A percentile compares a stretch with the other conserved stretches of the same genome.
These are phyloP conservation scores for Pulveroboletus sp. DNA, from an alignment of 768 basidiomycete species.

Conservation along the genomic window DNA sequence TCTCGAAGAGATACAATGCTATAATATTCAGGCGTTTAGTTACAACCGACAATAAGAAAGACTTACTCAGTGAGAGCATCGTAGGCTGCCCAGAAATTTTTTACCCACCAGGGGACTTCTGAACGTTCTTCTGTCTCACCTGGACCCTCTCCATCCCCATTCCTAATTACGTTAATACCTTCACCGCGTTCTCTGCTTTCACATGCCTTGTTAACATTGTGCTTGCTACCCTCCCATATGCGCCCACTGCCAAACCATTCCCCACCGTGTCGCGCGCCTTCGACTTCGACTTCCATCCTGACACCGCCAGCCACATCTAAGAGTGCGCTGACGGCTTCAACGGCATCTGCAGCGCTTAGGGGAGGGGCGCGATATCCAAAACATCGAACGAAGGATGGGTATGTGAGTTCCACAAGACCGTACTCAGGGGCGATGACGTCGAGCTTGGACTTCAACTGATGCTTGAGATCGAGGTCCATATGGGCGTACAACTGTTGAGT, in stretches of 20 bases:
- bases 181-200: conserved; percentile 28
- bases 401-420: conserved; percentile 87
- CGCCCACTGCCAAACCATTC: conserved; percentile 92
- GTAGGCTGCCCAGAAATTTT: conserved; percentile 94
- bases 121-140: conserved; percentile 35
- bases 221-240: conserved; percentile 61
- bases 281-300: conserved; percentile 84
- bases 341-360: conserved; percentile 86
- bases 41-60: neutral
- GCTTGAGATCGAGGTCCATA: conserved; percentile 95
- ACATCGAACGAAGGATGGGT: conserved; percentile 89
- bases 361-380: conserved; percentile 88
- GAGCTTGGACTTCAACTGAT: conserved; percentile 71
- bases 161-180: conserved; percentile 25
- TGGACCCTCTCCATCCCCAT: conserved; percentile 20
- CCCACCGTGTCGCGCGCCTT: conserved; percentile 84
- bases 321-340: conserved; percentile 83
- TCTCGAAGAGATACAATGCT: conserved; percentile 71
- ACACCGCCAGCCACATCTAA: conserved; percentile 89
- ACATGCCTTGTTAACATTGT: conserved; percentile 33
- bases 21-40: neutral
- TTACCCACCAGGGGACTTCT: conserved; percentile 75
- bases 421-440: conserved; percentile 91
- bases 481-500: conserved; percentile 91
- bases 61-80: conserved; percentile 89